These are phyloP conservation scores for Drosera spatulata DNA, from an alignment of 179 eudicot genomes.

Conservation along the genomic window DNA sequence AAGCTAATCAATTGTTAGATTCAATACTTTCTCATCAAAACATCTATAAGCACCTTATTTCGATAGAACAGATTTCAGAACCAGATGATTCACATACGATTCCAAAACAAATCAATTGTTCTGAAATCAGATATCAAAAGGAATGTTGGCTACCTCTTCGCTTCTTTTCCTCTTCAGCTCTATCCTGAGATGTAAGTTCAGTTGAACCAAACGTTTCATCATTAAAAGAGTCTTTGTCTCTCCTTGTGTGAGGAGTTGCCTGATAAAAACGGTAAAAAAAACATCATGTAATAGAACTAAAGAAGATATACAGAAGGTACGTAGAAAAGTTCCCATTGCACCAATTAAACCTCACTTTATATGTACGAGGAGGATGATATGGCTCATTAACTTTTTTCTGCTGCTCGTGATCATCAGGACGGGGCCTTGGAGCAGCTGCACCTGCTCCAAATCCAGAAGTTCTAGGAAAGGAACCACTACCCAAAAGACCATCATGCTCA, in stretches of 20 bases:
- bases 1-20: constrained; percentile 3
- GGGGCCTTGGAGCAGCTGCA: constrained; percentile 42
- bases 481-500: constrained; percentile 98
- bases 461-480: constrained; percentile 94
- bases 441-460: constrained; percentile 71
- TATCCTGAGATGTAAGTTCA: constrained; percentile 63
- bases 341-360: constrained; percentile 42
- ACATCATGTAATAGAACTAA: too few relatives aligned
- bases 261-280: constrained; percentile 17
- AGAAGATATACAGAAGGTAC: background rate
- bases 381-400: constrained; percentile 73
- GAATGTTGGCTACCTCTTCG: constrained; percentile 56
- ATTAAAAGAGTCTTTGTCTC: constrained; percentile 63
- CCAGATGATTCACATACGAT: too few relatives aligned
- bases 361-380: constrained; percentile 98
- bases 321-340: background rate
- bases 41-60: background rate
- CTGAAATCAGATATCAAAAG: background rate
- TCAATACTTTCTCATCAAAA: background rate
- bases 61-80: too few relatives aligned
- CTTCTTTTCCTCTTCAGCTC: constrained; percentile 82
- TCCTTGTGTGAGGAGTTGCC: constrained; percentile 72
- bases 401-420: constrained; percentile 43
- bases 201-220: constrained; percentile 96
- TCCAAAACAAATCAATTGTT: background rate